Base-by-base conservation (phyloP, 805 yeast species). In the Wickerhamiella azyma region DNA sequence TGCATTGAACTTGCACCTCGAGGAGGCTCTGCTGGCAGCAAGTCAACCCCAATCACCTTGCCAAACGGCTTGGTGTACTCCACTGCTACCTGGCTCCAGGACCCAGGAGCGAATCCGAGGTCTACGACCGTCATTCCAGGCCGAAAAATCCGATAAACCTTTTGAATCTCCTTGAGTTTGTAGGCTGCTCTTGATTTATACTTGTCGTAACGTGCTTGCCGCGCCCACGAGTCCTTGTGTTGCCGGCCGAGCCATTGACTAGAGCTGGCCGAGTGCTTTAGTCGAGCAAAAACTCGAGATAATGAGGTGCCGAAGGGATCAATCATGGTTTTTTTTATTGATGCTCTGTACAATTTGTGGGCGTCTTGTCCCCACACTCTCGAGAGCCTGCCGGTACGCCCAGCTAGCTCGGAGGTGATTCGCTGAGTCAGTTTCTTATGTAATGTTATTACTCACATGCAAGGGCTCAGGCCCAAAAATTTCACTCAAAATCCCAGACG, bases 61-160 rank as follows among this genome's bases (percentile, higher is more conserved):
- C 85, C 80, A 1, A 64, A 58, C 1, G 71, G 70, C 16, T 61
- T 56, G 1, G 77, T 69, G 46, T 72, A 60, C 45, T 74, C 74
- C 8, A 72, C 64, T 0, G 89, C 88, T 1, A 85, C 88, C 59
- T 85, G 94, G 8, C 89, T 75, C 96, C 96, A 85, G 2, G 94
- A 86, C 0, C 96, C 96, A 0, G 96, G 96, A 0, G 95, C 94
- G 60, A 77, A 86, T 0, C 96, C 71, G 39, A 92, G 65, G 65
- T 92, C 98, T 4, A 92, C 76, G 0, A 92, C 81, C 37, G 76
- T 73, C 52, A 65, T 69, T 0, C 76, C 69, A 2, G 69, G 69
- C 35, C 64, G 61, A 59, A 89, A 78, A 2, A 92, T 50, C 28
- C 67, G 61, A 62, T 69, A 82, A 54, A 73, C 76, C 13, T 75